Base-by-base conservation (phyloP, 257 asterid genomes). In the Solanum dulcamara region DNA sequence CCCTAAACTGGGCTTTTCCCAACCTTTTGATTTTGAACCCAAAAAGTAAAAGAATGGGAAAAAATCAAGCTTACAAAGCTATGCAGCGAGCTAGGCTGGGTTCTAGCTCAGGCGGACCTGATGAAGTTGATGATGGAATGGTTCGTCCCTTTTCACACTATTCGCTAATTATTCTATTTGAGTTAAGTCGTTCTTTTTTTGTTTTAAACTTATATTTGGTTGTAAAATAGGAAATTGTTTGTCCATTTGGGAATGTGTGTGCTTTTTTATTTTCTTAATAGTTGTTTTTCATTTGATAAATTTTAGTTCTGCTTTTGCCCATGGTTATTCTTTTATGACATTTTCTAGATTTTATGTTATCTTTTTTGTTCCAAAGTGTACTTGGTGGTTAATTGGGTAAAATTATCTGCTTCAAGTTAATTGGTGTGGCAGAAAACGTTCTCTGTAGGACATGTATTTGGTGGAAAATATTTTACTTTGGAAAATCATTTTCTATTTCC, bases 61-160 rank as follows among this genome's bases (percentile, higher is more conserved):
- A 95, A 75, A 95, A 95, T 90, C 98, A 95, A 91, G 94, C 95
- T 46, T 93, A 95, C 94, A 95, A 93, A 88, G 94, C 98, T 89
- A 95, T 93, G 98, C 98, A 95, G 92, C 93, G 94, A 90, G 84
- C 97, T 42, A 92, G 94, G 91, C 77, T 92, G 38, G 98, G 97
- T 44, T 92, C 97, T 32, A 89, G 94, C 91, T 87, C 96, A 57
- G 97, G 87, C 77, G 97, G 85, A 5, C 97, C 96, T 12, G 97
- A 95, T 2, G 98, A 94, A 87, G 91, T 89, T 91, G 94, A 95
- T 81, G 98, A 95, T 83, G 98, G 98, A 90, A 92, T 95, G 98
- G 98, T 95, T 91, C 86, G 98, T 93, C 88, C 93, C 92, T 88
- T 93, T 93, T 87, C 95, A 87, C 90, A 89, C 91, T 85, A 35